A percentile compares a stretch with the other conserved stretches of the same genome.
These are phyloP conservation scores for Eruca vesicaria DNA, from an alignment of 441 rosid species.

Conservation along the genomic window DNA sequence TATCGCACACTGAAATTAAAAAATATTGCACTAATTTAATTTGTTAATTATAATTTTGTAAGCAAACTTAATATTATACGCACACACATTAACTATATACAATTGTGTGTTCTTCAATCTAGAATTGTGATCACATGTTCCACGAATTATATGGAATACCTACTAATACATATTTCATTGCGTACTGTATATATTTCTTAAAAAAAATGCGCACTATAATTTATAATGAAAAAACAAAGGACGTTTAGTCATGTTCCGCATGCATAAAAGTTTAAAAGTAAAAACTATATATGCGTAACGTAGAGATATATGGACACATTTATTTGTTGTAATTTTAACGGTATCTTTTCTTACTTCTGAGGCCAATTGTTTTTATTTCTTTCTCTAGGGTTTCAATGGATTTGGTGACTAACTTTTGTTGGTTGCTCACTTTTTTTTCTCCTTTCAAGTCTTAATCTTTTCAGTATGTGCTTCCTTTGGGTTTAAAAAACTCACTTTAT, in stretches of 20 bases:
- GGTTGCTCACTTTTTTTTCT: conserved; percentile 24
- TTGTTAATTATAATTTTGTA: not conserved
- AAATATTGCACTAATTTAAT: not conserved
- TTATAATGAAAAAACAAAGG: too few relatives aligned
- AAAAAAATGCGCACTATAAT: not conserved
- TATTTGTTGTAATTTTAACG: conserved; percentile 33
- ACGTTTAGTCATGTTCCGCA: not conserved
- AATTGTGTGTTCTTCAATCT: not conserved
- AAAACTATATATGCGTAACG: not conserved
- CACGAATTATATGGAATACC: not conserved
- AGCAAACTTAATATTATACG: not conserved
- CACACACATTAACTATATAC: not conserved
- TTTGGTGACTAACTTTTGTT: conserved; percentile 44
- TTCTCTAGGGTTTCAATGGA: conserved; percentile 39
- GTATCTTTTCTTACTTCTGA: conserved; percentile 30
- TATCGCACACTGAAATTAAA: not conserved
- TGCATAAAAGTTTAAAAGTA: not conserved
- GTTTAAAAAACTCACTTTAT: conserved; percentile 28
- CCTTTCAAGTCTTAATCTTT: conserved; percentile 32
- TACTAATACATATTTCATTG: too few relatives aligned
- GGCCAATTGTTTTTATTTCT: conserved; percentile 19
- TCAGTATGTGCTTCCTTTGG: conserved; percentile 29
- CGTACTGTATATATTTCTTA: too few relatives aligned
- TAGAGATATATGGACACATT: not conserved
- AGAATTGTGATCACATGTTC: not conserved